Evolutionary conservation across 2,329 filamentous ascomycete species (phyloP).

Genomic region (Colletotrichum sp.): DNA sequence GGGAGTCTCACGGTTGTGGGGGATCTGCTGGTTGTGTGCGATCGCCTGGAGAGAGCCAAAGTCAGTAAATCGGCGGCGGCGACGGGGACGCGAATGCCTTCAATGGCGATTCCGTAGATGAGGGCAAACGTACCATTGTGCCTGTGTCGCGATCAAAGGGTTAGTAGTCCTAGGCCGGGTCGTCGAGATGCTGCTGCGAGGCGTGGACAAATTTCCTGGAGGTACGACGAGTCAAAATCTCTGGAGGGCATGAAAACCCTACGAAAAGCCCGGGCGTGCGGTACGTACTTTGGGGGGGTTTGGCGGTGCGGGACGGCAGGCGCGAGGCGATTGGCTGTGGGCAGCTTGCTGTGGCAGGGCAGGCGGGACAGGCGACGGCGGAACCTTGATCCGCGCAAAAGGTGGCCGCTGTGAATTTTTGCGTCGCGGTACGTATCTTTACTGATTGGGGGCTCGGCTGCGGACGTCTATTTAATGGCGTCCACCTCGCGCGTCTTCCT

Average conservation of each 20-base stretch:
- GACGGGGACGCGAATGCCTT: neutral
- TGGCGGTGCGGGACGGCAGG: neutral
- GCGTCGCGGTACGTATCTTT: neutral
- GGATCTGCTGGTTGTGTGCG: slow-evolving; percentile 99
- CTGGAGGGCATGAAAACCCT: slow-evolving; percentile 49
- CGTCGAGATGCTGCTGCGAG: slow-evolving; percentile 20
- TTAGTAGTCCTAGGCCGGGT: slow-evolving; percentile 24
- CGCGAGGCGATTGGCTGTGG: neutral
- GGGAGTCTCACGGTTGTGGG: slow-evolving; percentile 82
- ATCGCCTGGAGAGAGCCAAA: slow-evolving; percentile 63
- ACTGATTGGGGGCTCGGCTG: neutral
- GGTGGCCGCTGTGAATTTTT: neutral
- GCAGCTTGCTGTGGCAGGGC: neutral
- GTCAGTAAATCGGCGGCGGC: neutral
- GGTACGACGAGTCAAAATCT: slow-evolving; percentile 39
- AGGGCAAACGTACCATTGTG: slow-evolving; percentile 53
- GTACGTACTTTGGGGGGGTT: slow-evolving; percentile 11
- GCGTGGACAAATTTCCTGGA: slow-evolving; percentile 31
- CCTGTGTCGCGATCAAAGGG: slow-evolving; percentile 53
- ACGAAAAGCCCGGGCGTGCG: slow-evolving; percentile 24
- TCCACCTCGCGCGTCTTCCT: neutral
- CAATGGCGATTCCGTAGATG: neutral
- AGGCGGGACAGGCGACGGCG: slow-evolving; percentile 7
- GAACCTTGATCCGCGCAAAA: slow-evolving; percentile 5
- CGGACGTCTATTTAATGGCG: neutral